phyloP scores from a whole-genome alignment of 768 basidiomycete genomes.

The Calvatia gigantea region DNA sequence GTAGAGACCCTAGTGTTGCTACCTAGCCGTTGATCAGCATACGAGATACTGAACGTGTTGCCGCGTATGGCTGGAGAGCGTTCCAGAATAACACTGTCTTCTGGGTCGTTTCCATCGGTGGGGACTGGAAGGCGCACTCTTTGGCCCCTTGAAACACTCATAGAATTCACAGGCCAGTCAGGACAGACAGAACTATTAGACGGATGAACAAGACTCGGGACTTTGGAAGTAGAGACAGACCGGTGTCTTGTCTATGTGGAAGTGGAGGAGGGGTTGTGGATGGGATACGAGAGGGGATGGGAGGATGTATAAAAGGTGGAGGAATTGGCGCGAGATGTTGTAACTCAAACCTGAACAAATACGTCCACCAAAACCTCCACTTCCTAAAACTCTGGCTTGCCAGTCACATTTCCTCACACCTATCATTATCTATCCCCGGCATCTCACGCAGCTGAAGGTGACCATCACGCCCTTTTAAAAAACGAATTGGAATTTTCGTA shows the following conservation, averaged over 20 bases:
- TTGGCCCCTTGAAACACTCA: constrained; percentile 38
- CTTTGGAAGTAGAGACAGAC: neutral
- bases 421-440: constrained; percentile 8
- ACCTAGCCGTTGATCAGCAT: constrained; percentile 31
- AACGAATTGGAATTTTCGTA: constrained; percentile 5
- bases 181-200: constrained; percentile 3
- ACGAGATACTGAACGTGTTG: constrained; percentile 60
- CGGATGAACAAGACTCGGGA: neutral
- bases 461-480: constrained; percentile 11
- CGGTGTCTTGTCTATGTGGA: constrained; percentile 6
- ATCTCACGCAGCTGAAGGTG: constrained; percentile 2
- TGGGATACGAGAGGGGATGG: constrained; percentile 6
- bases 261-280: neutral
- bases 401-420: constrained; percentile 1
- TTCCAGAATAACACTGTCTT: constrained; percentile 43
- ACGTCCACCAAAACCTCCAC: constrained; percentile 12
- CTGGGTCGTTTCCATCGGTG: constrained; percentile 14
- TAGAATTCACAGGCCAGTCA: constrained; percentile 12
- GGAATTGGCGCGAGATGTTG: constrained; percentile 12
- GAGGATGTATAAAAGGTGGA: constrained; percentile 3
- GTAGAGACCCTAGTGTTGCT: constrained; percentile 19
- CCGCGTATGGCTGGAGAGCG: constrained; percentile 29
- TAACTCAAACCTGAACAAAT: constrained; percentile 35
- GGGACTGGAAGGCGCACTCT: constrained; percentile 35
- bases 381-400: constrained; percentile 7